Conservation (phyloP, 2,329 filamentous ascomycete species). For the Aphanocladium album region DNA sequence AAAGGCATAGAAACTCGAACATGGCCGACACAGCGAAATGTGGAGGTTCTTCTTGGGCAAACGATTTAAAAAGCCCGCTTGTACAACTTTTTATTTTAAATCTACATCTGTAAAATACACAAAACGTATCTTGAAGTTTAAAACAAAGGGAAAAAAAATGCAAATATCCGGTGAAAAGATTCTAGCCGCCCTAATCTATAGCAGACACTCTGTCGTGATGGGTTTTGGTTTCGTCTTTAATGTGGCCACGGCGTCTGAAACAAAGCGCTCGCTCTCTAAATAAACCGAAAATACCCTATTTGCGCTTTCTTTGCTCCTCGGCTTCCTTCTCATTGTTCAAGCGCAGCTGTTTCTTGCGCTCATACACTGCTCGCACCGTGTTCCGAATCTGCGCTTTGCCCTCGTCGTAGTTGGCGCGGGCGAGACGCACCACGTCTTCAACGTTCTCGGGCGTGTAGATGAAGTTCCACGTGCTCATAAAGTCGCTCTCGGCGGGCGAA, state of each 20-base stretch:
- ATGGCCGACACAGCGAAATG: not conserved
- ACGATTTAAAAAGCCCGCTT: not conserved
- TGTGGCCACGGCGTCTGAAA: not conserved
- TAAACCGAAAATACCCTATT: conserved; percentile 33
- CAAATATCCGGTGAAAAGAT: not conserved
- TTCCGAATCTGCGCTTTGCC: conserved; percentile 72
- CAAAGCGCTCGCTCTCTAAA: too few species aligned
- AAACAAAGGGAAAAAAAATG: conserved; percentile 32
- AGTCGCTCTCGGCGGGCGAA: conserved; percentile 78
- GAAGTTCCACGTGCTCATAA: conserved; percentile 97
- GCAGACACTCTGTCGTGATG: not conserved
- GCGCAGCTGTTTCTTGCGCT: conserved; percentile 73
- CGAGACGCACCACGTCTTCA: conserved; percentile 75
- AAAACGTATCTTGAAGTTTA: conserved; percentile 20
- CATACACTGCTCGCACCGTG: conserved; percentile 83
- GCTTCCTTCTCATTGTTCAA: conserved; percentile 43
- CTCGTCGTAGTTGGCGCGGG: conserved; percentile 80
- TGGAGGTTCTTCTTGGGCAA: not conserved
- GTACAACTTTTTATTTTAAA: conserved; percentile 22
- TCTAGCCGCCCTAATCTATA: not conserved
- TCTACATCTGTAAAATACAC: conserved; percentile 34
- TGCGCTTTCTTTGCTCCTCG: not conserved
- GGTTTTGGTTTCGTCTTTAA: not conserved
- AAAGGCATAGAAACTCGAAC: conserved; percentile 1
- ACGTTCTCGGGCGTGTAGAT: conserved; percentile 89